Evolutionary conservation across 192 early-diverging fungal genomes (phyloP).

Genomic region (Coemansia javaensis): DNA sequence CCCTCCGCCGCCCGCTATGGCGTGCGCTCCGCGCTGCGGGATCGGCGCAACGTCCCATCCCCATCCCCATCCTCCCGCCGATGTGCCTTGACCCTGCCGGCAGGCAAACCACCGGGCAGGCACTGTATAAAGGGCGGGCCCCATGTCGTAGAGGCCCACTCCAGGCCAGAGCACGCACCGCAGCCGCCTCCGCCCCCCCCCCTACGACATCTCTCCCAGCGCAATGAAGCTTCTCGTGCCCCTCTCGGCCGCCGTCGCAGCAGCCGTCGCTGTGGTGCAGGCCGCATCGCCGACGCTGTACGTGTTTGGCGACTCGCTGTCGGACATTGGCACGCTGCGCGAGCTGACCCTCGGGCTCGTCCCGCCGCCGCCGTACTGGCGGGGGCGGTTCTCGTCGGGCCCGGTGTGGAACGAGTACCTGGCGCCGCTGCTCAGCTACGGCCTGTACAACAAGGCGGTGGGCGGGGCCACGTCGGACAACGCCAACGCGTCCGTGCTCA

Average conservation of each 20-base stretch:
- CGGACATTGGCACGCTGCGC: conserved; percentile 19
- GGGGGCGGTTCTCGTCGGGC: conserved; percentile 24
- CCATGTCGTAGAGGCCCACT: too few species aligned
- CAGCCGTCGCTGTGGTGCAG: not conserved
- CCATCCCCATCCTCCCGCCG: too few species aligned
- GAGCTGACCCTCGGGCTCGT: conserved; percentile 8
- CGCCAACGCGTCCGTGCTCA: conserved; percentile 7
- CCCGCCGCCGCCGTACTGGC: conserved; percentile 18
- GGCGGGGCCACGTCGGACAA: conserved; percentile 26
- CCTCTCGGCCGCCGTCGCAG: not conserved
- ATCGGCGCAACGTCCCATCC: too few species aligned
- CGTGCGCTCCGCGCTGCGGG: too few species aligned
- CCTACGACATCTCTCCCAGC: too few species aligned
- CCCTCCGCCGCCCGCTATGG: too few species aligned
- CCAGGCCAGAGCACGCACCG: too few species aligned
- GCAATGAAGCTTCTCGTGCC: conserved; percentile 1
- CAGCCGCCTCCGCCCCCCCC: too few species aligned
- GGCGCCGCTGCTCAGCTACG: conserved; percentile 14
- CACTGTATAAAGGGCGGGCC: too few species aligned
- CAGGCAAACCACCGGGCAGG: too few species aligned
- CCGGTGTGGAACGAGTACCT: conserved; percentile 35
- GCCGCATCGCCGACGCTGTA: conserved; percentile 13
- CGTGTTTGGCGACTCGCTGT: conserved; percentile 31
- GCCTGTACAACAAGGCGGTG: conserved; percentile 23
- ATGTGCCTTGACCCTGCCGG: too few species aligned